Base-by-base conservation (phyloP, 1,139 yeast species). In the Wickerhamomyces sp. region DNA sequence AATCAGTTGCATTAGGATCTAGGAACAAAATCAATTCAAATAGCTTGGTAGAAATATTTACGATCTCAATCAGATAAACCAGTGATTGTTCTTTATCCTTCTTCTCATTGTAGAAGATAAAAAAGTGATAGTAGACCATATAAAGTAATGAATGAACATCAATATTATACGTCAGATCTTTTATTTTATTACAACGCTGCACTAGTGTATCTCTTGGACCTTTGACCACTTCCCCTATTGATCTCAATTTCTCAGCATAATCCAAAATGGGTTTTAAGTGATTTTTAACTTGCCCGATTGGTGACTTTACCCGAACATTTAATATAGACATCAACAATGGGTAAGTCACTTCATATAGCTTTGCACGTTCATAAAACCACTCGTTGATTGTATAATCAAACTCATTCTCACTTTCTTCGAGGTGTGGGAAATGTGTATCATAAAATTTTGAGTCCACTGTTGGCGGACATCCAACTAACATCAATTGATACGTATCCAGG, bases 121-220 rank as follows among this genome's bases (percentile, higher is more conserved):
- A 57, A 18, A 58, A 41, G 38, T 58, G 58, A 39, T 55, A 53
- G 41, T 57, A 52, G 9, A 55, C 44, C 50, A 56, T 51, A 36
- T 44, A 46, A 6, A 53, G 29, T 18, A 58, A 45, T 0, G 55
- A 48, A 7, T 39, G 27, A 10, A 48, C 26, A 38, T 56, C 58
- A 30, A 53, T 36, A 14, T 49, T 35, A 10, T 41, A 36, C 1
- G 39, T 23, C 7, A 51, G 11, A 3, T 42, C 45, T 27, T 45
- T 46, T 14, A 45, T 35, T 34, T 58, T 58, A 10, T 42, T 36
- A 7, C 40, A 34, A 35, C 60, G 48, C 32, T 56, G 50, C 2
- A 50, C 27, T 6, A 53, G 45, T 1, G 54, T 49, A n/a, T 43
- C 50, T 27, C 52, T 41, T 18, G 58, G 57, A 27, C 36, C 48